A percentile compares a stretch with the other conserved stretches of the same genome.
Conservation (phyloP, 495 filamentous ascomycete genomes). For the Podospora tetraspora region DNA sequence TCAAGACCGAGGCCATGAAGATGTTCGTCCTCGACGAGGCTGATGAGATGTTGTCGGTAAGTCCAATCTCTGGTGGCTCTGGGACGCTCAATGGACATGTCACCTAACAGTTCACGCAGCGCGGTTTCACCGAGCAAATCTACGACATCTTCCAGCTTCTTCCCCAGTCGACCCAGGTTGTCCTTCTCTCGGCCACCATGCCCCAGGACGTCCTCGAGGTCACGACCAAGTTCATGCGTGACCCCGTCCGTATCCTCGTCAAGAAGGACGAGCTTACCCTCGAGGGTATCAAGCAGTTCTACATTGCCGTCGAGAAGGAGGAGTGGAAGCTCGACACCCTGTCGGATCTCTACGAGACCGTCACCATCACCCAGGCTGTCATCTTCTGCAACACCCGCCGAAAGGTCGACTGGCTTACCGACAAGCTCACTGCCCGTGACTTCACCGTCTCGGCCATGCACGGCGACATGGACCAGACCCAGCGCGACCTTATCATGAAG, state of each 20-base stretch:
- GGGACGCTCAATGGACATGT: neutral
- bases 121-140: conserved; percentile 97
- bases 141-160: conserved; percentile 98
- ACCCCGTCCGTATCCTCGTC: conserved; percentile 96
- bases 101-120: conserved; percentile 46
- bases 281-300: conserved; percentile 98
- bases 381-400: conserved; percentile 99
- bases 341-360: conserved; percentile 96
- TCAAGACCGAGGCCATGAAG: conserved; percentile 94
- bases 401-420: conserved; percentile 99
- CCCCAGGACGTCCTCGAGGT: conserved; percentile 98
- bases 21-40: conserved; percentile 99
- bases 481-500: conserved; percentile 98
- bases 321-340: conserved; percentile 99
- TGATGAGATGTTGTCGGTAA: conserved; percentile 82
- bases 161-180: conserved; percentile 92
- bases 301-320: conserved; percentile 98
- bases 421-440: conserved; percentile 96
- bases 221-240: conserved; percentile 99
- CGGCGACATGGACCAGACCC: conserved; percentile 97
- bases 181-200: conserved; percentile 94
- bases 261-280: conserved; percentile 99
- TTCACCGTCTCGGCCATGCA: conserved; percentile 99
- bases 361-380: conserved; percentile 98
- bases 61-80: conserved; percentile 26